Percentiles rank a stretch among this genome's conserved stretches.
Conservation (phyloP, 2,329 filamentous ascomycete species). For the Diplodia scrobiculata region DNA sequence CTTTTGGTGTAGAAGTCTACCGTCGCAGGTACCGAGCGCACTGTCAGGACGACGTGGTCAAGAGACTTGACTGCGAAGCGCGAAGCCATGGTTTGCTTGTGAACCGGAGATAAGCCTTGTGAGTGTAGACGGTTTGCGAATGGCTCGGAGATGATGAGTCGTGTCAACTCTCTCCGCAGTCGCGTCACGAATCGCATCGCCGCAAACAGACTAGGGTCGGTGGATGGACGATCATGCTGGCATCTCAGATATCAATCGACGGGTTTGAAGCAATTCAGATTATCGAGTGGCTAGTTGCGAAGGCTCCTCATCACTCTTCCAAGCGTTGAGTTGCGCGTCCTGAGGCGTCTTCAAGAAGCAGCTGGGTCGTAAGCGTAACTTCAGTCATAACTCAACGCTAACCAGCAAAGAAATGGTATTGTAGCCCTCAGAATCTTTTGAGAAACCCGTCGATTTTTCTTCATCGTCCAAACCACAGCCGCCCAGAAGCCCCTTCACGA, state of each 20-base stretch:
- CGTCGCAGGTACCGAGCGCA: conserved; percentile 27
- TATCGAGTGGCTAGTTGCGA: neutral
- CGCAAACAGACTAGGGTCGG: neutral
- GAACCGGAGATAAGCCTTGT: neutral
- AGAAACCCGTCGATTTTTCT: conserved; percentile 21
- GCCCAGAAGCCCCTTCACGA: conserved; percentile 19
- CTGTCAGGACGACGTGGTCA: conserved; percentile 18
- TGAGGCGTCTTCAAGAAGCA: neutral
- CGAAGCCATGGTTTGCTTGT: neutral
- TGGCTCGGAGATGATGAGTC: neutral
- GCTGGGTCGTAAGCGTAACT: conserved; percentile 2
- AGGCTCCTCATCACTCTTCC: neutral
- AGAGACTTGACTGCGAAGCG: conserved; percentile 16
- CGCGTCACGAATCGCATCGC: conserved; percentile 8
- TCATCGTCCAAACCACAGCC: conserved; percentile 14
- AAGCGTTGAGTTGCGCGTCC: neutral
- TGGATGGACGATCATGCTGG: neutral
- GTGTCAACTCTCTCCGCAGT: conserved; percentile 10
- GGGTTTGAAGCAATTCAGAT: neutral
- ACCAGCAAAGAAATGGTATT: conserved; percentile 27
- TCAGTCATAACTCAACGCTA: conserved; percentile 9
- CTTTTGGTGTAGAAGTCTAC: conserved; percentile 29
- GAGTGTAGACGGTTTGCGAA: neutral
- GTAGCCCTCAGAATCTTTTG: conserved; percentile 14
- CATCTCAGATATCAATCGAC: neutral